phyloP scores from a whole-genome alignment of 306 rosid species.

The Quercus glauca region DNA sequence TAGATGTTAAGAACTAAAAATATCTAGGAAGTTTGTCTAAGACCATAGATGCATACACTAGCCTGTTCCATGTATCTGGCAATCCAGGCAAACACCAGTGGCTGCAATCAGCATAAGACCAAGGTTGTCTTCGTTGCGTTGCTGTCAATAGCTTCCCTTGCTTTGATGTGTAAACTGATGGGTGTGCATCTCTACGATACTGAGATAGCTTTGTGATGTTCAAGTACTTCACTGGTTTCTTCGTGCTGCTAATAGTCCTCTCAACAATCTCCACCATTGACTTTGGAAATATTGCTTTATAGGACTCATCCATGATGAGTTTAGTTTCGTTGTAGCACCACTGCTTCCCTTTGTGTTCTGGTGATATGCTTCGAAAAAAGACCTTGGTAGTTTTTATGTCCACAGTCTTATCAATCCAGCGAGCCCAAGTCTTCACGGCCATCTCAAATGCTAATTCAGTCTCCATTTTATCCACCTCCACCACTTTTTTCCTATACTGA shows the following conservation, averaged over 20 bases:
- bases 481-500: conserved; percentile 17
- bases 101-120: conserved; percentile 33
- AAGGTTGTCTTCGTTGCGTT: background rate
- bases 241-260: conserved; percentile 23
- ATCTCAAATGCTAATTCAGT: conserved; percentile 23
- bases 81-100: conserved; percentile 52
- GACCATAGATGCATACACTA: conserved; percentile 25
- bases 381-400: conserved; percentile 28
- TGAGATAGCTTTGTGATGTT: conserved; percentile 38
- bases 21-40: conserved; percentile 1
- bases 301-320: conserved; percentile 26
- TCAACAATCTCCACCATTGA: conserved; percentile 17
- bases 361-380: conserved; percentile 45
- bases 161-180: conserved; percentile 17
- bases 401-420: conserved; percentile 36
- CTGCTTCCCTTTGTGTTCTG: conserved; percentile 45
- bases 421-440: conserved; percentile 44
- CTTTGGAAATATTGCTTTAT: background rate
- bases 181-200: conserved; percentile 38
- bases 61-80: conserved; percentile 49
- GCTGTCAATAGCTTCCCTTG: conserved; percentile 13
- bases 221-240: conserved; percentile 33
- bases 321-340: conserved; percentile 38
- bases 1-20: conserved; percentile 7
- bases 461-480: conserved; percentile 20